A percentile compares a stretch with the other conserved stretches of the same genome.
phyloP scores from a whole-genome alignment of 192 early-diverging fungal genomes.

The Backusella tuberculispora region DNA sequence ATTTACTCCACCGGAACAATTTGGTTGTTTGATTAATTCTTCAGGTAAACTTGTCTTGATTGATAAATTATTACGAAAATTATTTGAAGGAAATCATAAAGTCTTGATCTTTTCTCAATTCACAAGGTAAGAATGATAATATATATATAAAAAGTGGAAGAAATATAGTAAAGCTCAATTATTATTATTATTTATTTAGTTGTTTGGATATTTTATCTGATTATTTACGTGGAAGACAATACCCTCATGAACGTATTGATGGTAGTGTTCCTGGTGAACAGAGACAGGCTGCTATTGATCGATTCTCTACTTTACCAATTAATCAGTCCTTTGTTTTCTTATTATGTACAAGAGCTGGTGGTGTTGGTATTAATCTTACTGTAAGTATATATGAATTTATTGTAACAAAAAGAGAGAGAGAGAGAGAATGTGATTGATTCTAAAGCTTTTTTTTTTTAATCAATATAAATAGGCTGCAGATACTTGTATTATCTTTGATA shows the following conservation, averaged over 20 bases:
- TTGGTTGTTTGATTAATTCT: constrained; percentile 69
- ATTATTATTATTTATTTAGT: constrained; percentile 18
- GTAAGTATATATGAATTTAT: background rate
- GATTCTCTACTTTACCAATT: constrained; percentile 68
- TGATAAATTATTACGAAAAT: constrained; percentile 78
- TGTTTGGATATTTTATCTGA: constrained; percentile 84
- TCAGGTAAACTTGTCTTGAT: constrained; percentile 83
- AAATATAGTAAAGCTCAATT: no score
- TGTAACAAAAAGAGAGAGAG: background rate
- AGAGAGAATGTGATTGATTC: background rate
- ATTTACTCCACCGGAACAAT: constrained; percentile 61
- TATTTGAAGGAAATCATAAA: constrained; percentile 79
- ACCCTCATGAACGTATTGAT: constrained; percentile 82
- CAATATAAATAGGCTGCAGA: constrained; percentile 63
- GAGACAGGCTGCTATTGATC: constrained; percentile 86
- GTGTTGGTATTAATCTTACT: constrained; percentile 88
- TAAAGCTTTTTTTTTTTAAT: background rate
- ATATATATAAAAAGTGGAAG: background rate
- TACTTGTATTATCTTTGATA: constrained; percentile 87
- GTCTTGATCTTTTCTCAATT: constrained; percentile 91
- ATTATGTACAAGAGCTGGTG: constrained; percentile 86
- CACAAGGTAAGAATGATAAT: constrained; percentile 49
- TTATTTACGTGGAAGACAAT: constrained; percentile 75
- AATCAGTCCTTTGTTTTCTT: constrained; percentile 85
- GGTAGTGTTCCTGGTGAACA: constrained; percentile 77